Evolutionary conservation across 768 basidiomycete species (phyloP).

Genomic region (Pleurotus salmoneostramineus): DNA sequence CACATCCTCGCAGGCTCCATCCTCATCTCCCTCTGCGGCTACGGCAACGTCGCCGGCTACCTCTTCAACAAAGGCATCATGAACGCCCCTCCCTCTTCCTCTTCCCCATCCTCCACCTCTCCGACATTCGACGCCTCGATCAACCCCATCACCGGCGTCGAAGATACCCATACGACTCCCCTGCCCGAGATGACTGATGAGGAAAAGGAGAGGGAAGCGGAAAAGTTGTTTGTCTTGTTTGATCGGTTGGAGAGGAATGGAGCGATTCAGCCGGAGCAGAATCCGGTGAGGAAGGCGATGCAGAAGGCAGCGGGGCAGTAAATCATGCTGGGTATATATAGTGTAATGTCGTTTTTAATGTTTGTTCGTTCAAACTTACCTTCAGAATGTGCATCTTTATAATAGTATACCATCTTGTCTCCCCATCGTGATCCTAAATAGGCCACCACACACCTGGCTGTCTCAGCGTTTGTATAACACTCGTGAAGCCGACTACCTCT

Average conservation of each 20-base stretch:
- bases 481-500: too few species aligned
- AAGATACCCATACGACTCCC: constrained; percentile 34
- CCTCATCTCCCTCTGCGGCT: constrained; percentile 80
- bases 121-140: constrained; percentile 42
- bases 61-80: constrained; percentile 89
- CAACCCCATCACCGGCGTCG: constrained; percentile 87
- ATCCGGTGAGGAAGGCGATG: constrained; percentile 66
- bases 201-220: constrained; percentile 92
- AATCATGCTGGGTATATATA: too few species aligned
- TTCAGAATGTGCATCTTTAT: too few species aligned
- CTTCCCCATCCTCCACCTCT: constrained; percentile 27
- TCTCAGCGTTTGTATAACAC: too few species aligned
- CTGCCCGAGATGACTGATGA: constrained; percentile 80
- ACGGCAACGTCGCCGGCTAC: constrained; percentile 94
- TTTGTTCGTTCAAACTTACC: too few species aligned
- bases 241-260: constrained; percentile 82
- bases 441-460: too few species aligned
- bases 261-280: constrained; percentile 57
- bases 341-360: too few species aligned
- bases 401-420: too few species aligned
- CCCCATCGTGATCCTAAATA: too few species aligned
- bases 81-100: constrained; percentile 43
- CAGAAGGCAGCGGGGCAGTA: not conserved
- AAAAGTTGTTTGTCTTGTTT: constrained; percentile 88
- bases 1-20: constrained; percentile 42